These are phyloP conservation scores for Aspergillus proliferans DNA, from an alignment of 2,329 filamentous ascomycete genomes.

Conservation along the genomic window DNA sequence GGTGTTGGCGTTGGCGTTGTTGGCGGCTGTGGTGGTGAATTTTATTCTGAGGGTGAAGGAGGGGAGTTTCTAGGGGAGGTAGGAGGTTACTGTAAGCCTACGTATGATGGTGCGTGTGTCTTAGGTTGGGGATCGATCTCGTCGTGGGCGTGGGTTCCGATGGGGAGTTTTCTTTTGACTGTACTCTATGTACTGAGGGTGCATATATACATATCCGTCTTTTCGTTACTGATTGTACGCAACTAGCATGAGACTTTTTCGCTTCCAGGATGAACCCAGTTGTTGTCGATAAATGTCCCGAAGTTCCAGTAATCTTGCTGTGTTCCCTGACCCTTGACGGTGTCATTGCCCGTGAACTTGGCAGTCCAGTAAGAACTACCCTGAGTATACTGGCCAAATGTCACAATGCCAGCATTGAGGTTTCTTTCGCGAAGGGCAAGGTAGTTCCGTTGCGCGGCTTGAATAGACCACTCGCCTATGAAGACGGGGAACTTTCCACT, in stretches of 20 bases:
- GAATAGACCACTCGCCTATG: conserved; percentile 20
- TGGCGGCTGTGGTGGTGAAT: conserved; percentile 90
- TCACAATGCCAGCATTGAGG: conserved; percentile 11
- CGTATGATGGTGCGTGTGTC: too few species aligned
- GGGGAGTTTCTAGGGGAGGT: background rate
- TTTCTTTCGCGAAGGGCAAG: conserved; percentile 10
- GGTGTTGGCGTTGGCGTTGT: conserved; percentile 74
- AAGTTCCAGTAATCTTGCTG: conserved; percentile 15
- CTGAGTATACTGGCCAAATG: conserved; percentile 10
- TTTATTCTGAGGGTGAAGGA: conserved; percentile 66
- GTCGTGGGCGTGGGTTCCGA: too few species aligned
- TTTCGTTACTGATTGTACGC: background rate
- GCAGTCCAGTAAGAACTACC: conserved; percentile 18
- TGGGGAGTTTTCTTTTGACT: background rate
- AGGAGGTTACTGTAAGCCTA: too few species aligned
- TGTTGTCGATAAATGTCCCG: conserved; percentile 10
- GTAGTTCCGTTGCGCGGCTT: conserved; percentile 11
- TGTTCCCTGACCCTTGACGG: conserved; percentile 8
- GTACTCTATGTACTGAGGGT: background rate
- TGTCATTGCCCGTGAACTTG: conserved; percentile 12
- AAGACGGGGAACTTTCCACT: conserved; percentile 18
- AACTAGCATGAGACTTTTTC: background rate
- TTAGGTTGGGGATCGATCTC: too few species aligned
- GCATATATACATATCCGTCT: background rate
- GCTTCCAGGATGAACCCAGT: conserved; percentile 4